Conservation (phyloP, 805 yeast species). For the Hanseniaspora nectarophila region DNA sequence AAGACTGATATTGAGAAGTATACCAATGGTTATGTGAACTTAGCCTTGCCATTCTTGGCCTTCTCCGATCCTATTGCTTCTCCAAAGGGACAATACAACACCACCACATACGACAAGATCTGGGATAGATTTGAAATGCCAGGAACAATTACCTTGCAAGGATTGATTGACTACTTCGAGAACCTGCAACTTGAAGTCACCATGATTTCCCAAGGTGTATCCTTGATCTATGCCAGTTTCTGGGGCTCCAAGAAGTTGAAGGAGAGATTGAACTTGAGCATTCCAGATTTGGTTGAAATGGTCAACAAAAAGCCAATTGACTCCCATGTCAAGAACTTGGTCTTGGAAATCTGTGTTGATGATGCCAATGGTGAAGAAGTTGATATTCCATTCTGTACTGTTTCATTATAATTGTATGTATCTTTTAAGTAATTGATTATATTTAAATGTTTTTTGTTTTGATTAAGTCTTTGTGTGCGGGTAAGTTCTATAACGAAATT, state of each 20-base stretch:
- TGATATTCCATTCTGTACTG: slow-evolving; percentile 78
- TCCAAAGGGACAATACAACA: slow-evolving; percentile 68
- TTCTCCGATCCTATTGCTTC: slow-evolving; percentile 93
- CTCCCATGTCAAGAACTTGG: slow-evolving; percentile 58
- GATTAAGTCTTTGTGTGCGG: not conserved
- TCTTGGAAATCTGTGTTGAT: slow-evolving; percentile 85
- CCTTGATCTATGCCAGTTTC: slow-evolving; percentile 82
- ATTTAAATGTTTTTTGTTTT: not conserved
- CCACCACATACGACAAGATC: slow-evolving; percentile 67
- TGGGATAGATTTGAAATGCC: slow-evolving; percentile 88
- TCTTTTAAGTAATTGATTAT: not conserved
- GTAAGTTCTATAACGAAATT: too few relatives aligned
- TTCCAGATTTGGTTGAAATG: slow-evolving; percentile 67
- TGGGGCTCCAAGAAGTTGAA: slow-evolving; percentile 82
- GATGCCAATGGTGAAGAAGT: slow-evolving; percentile 90
- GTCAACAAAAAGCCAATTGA: slow-evolving; percentile 78
- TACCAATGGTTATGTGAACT: slow-evolving; percentile 83
- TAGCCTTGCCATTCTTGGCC: slow-evolving; percentile 92
- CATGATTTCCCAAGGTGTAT: slow-evolving; percentile 85
- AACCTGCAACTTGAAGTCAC: slow-evolving; percentile 76
- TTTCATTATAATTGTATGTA: slow-evolving; percentile 33
- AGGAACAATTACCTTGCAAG: slow-evolving; percentile 65
- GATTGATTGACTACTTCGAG: slow-evolving; percentile 63
- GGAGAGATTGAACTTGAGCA: slow-evolving; percentile 55
- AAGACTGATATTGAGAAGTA: slow-evolving; percentile 67